Conservation (phyloP, 306 rosid species). For the Prosopis cineraria region DNA sequence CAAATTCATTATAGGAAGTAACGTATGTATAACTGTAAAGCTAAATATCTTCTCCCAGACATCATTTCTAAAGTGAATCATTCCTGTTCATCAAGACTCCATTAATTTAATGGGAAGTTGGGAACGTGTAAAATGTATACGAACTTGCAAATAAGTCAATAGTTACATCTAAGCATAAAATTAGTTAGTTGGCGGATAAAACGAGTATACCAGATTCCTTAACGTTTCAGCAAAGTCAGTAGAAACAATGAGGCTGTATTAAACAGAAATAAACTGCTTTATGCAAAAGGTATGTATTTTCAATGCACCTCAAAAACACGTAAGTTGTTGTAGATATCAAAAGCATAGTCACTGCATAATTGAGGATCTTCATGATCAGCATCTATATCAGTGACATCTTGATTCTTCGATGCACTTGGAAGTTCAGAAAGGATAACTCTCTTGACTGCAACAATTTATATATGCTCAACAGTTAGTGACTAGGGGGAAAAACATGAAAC, state of each 20-base stretch:
- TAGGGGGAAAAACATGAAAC: slow-evolving; percentile 2
- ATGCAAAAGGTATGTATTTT: slow-evolving; percentile 18
- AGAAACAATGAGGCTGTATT: background rate
- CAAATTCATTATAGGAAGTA: background rate
- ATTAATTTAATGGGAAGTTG: background rate
- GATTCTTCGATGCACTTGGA: slow-evolving; percentile 37
- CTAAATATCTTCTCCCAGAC: slow-evolving; percentile 8
- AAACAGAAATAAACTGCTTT: slow-evolving; percentile 7
- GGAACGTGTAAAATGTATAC: background rate
- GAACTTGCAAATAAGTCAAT: background rate
- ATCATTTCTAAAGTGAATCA: background rate
- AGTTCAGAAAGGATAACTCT: slow-evolving; percentile 40
- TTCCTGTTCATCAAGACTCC: background rate
- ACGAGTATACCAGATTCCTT: background rate
- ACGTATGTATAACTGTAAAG: background rate
- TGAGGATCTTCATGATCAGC: slow-evolving; percentile 66
- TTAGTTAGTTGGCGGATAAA: background rate
- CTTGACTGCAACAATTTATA: slow-evolving; percentile 40
- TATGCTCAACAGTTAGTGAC: slow-evolving; percentile 15
- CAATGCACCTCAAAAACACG: slow-evolving; percentile 73
- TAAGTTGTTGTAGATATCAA: slow-evolving; percentile 68
- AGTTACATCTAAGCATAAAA: background rate
- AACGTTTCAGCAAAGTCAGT: background rate
- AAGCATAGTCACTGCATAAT: slow-evolving; percentile 69
- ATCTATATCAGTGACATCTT: slow-evolving; percentile 61